These are phyloP conservation scores for Martiniozyma asiatica DNA, from an alignment of 1,139 yeast species.

Conservation along the genomic window DNA sequence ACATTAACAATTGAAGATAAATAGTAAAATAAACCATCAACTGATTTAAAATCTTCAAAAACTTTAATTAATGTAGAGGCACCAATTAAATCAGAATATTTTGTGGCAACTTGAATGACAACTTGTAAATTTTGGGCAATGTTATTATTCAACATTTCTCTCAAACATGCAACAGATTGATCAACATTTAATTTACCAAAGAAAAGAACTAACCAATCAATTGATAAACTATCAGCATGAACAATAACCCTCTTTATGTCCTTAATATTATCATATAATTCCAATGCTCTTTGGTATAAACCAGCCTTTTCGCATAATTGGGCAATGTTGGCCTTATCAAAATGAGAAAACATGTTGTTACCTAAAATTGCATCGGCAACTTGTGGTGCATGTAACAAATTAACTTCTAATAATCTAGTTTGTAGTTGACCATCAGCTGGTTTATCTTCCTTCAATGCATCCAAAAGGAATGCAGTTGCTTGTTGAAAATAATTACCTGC, in stretches of 20 bases:
- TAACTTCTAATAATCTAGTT: conserved; percentile 87
- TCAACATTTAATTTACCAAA: conserved; percentile 93
- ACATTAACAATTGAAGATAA: conserved; percentile 86
- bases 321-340: conserved; percentile 89
- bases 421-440: conserved; percentile 96
- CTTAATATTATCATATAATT: conserved; percentile 85
- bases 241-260: conserved; percentile 93
- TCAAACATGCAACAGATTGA: conserved; percentile 79
- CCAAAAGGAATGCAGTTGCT: conserved; percentile 96
- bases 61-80: conserved; percentile 72
- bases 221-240: conserved; percentile 75
- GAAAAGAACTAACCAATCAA: conserved; percentile 87
- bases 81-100: conserved; percentile 89
- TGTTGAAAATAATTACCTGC: conserved; percentile 93
- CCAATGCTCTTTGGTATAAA: conserved; percentile 85
- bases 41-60: conserved; percentile 86
- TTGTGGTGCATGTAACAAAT: conserved; percentile 93
- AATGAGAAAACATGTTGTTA: conserved; percentile 89
- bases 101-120: conserved; percentile 92
- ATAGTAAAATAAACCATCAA: conserved; percentile 90
- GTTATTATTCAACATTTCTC: conserved; percentile 67
- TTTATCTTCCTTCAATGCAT: conserved; percentile 85
- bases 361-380: conserved; percentile 98
- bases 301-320: conserved; percentile 91
- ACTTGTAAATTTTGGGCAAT: conserved; percentile 84